phyloP scores from a whole-genome alignment of 2,329 filamentous ascomycete species.

The Pseudopyricularia javanii region DNA sequence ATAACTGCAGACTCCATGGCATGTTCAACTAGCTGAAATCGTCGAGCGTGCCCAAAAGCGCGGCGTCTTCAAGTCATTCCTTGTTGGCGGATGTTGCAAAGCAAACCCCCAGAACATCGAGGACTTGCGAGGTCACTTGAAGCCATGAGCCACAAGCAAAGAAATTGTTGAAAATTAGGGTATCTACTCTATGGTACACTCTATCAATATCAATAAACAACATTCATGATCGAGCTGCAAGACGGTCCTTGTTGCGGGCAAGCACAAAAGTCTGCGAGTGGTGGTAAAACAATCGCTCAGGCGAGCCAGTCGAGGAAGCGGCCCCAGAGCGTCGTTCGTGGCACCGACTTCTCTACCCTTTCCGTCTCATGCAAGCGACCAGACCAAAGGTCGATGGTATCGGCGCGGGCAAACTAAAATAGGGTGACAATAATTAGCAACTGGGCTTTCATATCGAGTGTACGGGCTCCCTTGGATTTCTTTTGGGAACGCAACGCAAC shows the following conservation, averaged over 20 bases:
- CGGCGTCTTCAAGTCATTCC: slow-evolving; percentile 29
- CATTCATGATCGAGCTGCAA: neutral
- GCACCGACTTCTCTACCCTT: neutral
- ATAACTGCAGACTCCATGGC: slow-evolving; percentile 25
- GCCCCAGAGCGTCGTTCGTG: neutral
- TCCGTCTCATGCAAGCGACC: neutral
- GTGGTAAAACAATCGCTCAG: neutral
- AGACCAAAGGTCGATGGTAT: neutral
- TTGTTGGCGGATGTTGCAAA: slow-evolving; percentile 43
- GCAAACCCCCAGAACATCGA: slow-evolving; percentile 1
- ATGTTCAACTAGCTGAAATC: slow-evolving; percentile 26
- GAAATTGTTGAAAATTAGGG: neutral
- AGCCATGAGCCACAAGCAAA: neutral
- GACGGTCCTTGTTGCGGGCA: neutral
- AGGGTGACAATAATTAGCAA: neutral
- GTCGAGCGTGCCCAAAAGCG: slow-evolving; percentile 22
- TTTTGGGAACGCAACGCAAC: neutral
- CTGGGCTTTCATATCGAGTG: neutral
- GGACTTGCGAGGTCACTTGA: neutral
- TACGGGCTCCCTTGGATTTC: neutral
- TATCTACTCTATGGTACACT: neutral
- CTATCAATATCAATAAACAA: neutral
- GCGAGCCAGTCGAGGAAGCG: neutral
- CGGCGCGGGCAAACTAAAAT: neutral
- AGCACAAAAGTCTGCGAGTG: neutral